Base-by-base conservation (phyloP, 106 monocot species). In the Allium fistulosum region DNA sequence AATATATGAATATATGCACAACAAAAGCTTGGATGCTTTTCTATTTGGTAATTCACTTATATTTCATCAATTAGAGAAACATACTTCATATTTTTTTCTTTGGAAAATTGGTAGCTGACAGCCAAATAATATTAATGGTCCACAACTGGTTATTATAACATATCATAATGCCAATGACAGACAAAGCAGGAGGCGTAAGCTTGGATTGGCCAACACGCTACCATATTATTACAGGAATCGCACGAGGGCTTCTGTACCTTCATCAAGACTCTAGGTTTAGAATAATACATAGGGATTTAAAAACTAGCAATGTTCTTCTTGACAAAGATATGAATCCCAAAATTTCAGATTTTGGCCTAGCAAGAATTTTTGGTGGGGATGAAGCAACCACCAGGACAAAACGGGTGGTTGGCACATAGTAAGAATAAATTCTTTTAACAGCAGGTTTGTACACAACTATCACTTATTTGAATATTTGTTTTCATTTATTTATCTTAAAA, bases 261-360 rank as follows among this genome's bases (percentile, higher is more conserved):
- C 77, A 77, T 46, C 63, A 71, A 51, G 64, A 77, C 37, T 77
- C 77, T 7, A 77, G 77, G 65, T 71, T 77, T 4, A 77, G 64
- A 71, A 51, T 77, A 10, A 65, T 77, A 12, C 77, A 77, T 27
- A 63, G 77, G 27, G 77, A 76, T n/a, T 49, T 77, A 7, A 77
- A 77, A 57, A 65, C 71, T 10, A 46, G 71, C 59, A 71, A 71
- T 57, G 17, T 71, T 60, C 72, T 72, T 52, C 62, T 72, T 9
- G 77, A 77, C 47, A 51, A 28, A 11, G 60, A 77, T 7, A 72
- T 72, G 77, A 77, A 71, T 11, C 77, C 77, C 1, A 77, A 77
- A 45, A 77, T 77, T 3, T 77, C 77, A 46, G 72, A 77, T 49
- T 77, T 77, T n/a, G 71, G 77, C 46, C 15, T 77, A 72, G 71